Percentiles rank a stretch among this genome's conserved stretches.
Evolutionary conservation across 345 rosid genomes (phyloP).

Genomic region (Trapa bicornis): DNA sequence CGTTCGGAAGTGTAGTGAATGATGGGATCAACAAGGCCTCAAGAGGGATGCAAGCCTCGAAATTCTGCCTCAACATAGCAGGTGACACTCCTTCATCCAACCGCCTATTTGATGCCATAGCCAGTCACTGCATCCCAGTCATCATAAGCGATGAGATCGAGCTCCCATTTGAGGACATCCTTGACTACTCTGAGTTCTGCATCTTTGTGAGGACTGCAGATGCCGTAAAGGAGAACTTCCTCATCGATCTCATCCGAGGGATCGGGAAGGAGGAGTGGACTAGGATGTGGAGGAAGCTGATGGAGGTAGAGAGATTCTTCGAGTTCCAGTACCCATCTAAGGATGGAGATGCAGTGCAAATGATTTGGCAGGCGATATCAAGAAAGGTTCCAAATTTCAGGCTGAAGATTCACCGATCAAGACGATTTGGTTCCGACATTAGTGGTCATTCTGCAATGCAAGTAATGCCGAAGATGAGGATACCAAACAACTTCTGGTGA

Average conservation of each 20-base stretch:
- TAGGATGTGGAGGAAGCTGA: conserved; percentile 25
- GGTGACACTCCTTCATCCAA: conserved; percentile 12
- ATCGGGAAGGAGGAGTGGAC: conserved; percentile 25
- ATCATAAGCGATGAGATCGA: conserved; percentile 29
- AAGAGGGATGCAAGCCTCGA: conserved; percentile 4
- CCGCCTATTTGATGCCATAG: conserved; percentile 36
- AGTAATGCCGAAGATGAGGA: not conserved
- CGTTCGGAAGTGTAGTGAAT: conserved; percentile 3
- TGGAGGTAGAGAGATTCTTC: conserved; percentile 21
- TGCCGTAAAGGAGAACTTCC: conserved; percentile 24
- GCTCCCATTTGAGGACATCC: conserved; percentile 29
- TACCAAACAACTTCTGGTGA: conserved; percentile 7
- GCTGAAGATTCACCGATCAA: conserved; percentile 21
- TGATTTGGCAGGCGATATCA: conserved; percentile 28
- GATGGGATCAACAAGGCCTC: conserved; percentile 5
- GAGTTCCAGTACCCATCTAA: conserved; percentile 27
- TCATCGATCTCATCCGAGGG: conserved; percentile 24
- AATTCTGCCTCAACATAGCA: conserved; percentile 9
- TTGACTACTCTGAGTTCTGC: conserved; percentile 29
- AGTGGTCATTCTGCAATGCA: not conserved
- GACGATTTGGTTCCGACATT: conserved; percentile 9
- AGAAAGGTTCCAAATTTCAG: conserved; percentile 23
- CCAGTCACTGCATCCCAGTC: conserved; percentile 36
- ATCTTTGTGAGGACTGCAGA: conserved; percentile 25
- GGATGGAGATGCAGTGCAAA: conserved; percentile 28